Percentiles rank a stretch among this genome's conserved stretches.
Conservation (phyloP, 441 rosid genomes). For the Viola pubescens region DNA sequence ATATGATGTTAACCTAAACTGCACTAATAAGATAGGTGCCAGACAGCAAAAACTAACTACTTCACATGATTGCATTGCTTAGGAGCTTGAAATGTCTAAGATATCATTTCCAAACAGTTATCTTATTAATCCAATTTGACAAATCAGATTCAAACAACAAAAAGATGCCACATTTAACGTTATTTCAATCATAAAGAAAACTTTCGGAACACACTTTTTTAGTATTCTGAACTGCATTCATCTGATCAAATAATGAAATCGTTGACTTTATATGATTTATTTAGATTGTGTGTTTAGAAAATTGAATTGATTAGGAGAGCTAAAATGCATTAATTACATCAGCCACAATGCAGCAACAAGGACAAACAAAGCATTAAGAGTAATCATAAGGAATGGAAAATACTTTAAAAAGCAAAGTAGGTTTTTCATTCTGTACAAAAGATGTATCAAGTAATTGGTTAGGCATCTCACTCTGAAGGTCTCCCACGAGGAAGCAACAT, state of each 20-base stretch:
- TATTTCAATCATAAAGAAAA: background rate
- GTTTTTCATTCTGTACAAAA: background rate
- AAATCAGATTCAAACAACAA: background rate
- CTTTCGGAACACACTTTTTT: background rate
- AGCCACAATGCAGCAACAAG: no score
- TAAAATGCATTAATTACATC: no score
- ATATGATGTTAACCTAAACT: background rate
- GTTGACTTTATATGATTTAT: background rate
- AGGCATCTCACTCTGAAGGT: slow-evolving; percentile 47
- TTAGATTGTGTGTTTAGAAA: no score
- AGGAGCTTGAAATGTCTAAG: no score
- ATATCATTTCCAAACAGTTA: background rate
- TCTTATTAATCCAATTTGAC: no score
- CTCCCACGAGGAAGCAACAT: slow-evolving; percentile 63
- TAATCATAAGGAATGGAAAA: background rate
- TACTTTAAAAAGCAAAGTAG: background rate
- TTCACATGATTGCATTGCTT: no score
- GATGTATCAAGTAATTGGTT: slow-evolving; percentile 8
- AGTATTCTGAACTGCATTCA: background rate
- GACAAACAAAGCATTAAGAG: background rate
- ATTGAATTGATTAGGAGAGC: no score
- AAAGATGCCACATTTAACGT: background rate
- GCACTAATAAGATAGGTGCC: no score
- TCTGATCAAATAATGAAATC: background rate
- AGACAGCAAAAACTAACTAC: no score